Evolutionary conservation across 179 eudicot species (phyloP).

Genomic region (Camellia oleifera): DNA sequence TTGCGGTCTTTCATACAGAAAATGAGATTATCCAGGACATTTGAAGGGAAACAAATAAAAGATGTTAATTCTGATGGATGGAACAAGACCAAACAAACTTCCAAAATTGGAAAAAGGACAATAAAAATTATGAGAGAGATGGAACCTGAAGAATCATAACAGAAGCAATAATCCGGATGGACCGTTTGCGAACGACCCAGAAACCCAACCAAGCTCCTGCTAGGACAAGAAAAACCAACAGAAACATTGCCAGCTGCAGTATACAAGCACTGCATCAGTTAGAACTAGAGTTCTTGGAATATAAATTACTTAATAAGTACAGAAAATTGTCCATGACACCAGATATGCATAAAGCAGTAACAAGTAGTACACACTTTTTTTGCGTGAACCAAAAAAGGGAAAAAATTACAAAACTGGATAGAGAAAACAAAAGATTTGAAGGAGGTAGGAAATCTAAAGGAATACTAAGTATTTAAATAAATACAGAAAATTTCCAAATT

Average conservation of each 20-base stretch:
- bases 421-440: too few species aligned
- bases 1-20: too few species aligned
- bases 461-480: too few species aligned
- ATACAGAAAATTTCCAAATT: too few species aligned
- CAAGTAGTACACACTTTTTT: too few species aligned
- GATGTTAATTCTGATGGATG: background rate
- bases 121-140: conserved; percentile 5
- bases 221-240: conserved; percentile 58
- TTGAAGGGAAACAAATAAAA: background rate
- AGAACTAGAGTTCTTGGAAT: too few species aligned
- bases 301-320: too few species aligned
- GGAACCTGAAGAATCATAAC: conserved; percentile 81
- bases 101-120: background rate
- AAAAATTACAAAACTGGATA: too few species aligned
- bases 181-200: conserved; percentile 93
- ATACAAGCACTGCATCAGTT: conserved; percentile 16
- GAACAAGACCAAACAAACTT: background rate
- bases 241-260: conserved; percentile 67
- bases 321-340: too few species aligned
- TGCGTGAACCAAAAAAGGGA: too few species aligned
- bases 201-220: conserved; percentile 97
- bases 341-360: too few species aligned
- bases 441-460: too few species aligned
- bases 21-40: background rate
- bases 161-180: conserved; percentile 74